phyloP scores from a whole-genome alignment of 352 stramenopile genomes.

The Phytopythium litorale region DNA sequence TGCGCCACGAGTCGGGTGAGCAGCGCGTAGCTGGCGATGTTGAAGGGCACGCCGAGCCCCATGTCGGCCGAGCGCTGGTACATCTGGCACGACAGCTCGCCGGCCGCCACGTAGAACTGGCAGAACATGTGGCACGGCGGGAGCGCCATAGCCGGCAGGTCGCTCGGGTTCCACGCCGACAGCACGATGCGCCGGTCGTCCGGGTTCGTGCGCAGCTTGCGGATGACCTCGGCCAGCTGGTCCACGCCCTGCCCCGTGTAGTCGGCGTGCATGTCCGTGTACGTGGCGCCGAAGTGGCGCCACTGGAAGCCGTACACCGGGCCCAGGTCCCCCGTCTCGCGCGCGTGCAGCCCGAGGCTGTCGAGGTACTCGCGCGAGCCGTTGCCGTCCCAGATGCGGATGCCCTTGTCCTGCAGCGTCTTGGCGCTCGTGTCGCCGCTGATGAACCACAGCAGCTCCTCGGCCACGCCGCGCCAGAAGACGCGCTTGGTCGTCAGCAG shows the following conservation, averaged over 20 bases:
- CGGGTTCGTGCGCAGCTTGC: constrained; percentile 97
- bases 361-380: constrained; percentile 95
- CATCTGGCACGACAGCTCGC: constrained; percentile 92
- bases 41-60: constrained; percentile 99
- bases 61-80: constrained; percentile 99
- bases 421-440: constrained; percentile 96
- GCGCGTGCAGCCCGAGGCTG: constrained; percentile 89
- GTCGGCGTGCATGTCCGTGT: constrained; percentile 97
- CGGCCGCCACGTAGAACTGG: constrained; percentile 90
- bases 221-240: constrained; percentile 97
- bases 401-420: constrained; percentile 95
- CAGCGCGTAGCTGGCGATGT: constrained; percentile 99
- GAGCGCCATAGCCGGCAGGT: constrained; percentile 97
- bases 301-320: constrained; percentile 98
- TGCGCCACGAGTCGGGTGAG: constrained; percentile 97
- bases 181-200: constrained; percentile 98
- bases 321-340: constrained; percentile 96
- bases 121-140: constrained; percentile 99
- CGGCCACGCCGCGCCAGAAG: constrained; percentile 98
- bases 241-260: constrained; percentile 98
- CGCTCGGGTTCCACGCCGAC: constrained; percentile 98
- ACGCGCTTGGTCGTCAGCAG: constrained; percentile 99
- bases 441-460: constrained; percentile 99
- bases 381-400: constrained; percentile 99
- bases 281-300: constrained; percentile 99